A percentile compares a stretch with the other conserved stretches of the same genome.
Conservation (phyloP, 139 green algal genomes). For the Spirogloea muscicola region DNA sequence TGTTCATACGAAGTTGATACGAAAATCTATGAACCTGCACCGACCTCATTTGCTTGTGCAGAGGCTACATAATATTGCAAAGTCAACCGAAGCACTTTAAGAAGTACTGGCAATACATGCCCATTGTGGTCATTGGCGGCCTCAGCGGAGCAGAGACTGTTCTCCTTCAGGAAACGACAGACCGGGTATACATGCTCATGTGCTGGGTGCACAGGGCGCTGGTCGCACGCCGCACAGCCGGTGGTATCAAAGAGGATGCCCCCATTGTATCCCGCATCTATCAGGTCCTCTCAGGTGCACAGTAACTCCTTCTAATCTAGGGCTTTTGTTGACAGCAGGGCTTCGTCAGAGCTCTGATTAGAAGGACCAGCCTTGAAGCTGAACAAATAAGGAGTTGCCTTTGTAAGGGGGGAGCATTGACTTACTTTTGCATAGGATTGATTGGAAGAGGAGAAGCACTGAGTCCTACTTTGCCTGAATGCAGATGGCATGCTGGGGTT, state of each 20-base stretch:
- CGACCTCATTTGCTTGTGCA: constrained; percentile 8
- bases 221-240: constrained; percentile 25
- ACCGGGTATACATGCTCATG: constrained; percentile 27
- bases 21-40: neutral
- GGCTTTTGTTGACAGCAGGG: neutral
- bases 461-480: neutral
- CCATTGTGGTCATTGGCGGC: constrained; percentile 18
- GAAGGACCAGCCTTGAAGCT: no score
- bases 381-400: no score
- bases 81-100: constrained; percentile 7
- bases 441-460: neutral
- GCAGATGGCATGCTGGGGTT: constrained; percentile 41
- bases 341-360: neutral
- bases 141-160: constrained; percentile 9
- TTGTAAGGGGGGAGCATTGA: no score
- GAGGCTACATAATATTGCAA: constrained; percentile 4
- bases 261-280: constrained; percentile 37
- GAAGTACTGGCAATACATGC: constrained; percentile 27
- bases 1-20: neutral
- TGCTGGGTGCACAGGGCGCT: constrained; percentile 31
- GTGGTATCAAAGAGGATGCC: constrained; percentile 19
- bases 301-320: neutral
- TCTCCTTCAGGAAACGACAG: neutral
- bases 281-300: constrained; percentile 33
- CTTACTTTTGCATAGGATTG: no score